A percentile compares a stretch with the other conserved stretches of the same genome.
phyloP scores from a whole-genome alignment of 352 stramenopile genomes.

The Plasmopara halstedii region DNA sequence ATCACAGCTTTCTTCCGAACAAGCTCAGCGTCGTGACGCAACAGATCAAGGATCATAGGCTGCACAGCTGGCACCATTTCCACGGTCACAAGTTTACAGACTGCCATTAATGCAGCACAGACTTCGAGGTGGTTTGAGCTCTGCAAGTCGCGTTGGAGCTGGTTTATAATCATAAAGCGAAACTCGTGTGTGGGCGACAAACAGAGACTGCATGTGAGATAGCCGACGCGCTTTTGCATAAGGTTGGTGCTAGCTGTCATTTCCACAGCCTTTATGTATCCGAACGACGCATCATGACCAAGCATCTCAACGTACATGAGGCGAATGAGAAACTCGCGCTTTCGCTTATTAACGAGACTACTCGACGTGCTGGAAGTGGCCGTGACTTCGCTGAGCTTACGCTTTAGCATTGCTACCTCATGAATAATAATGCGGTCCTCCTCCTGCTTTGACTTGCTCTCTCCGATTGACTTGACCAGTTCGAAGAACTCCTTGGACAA shows the following conservation, averaged over 20 bases:
- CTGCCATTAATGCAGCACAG: constrained; percentile 92
- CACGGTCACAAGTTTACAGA: constrained; percentile 94
- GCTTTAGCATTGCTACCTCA: constrained; percentile 94
- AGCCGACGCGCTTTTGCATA: constrained; percentile 98
- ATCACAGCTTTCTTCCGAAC: constrained; percentile 99
- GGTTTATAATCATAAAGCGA: constrained; percentile 99
- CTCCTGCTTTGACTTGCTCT: constrained; percentile 99
- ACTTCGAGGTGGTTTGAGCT: constrained; percentile 91
- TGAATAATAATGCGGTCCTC: constrained; percentile 98
- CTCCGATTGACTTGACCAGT: constrained; percentile 99
- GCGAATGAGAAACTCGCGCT: constrained; percentile 98
- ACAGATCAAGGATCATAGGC: constrained; percentile 92
- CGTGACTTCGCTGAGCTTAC: constrained; percentile 89
- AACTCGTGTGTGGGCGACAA: constrained; percentile 98
- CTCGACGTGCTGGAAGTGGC: constrained; percentile 63
- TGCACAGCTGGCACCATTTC: constrained; percentile 98
- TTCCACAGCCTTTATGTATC: constrained; percentile 98
- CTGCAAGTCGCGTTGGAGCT: constrained; percentile 94
- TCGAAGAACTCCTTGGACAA: constrained; percentile 99
- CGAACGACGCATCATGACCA: constrained; percentile 99
- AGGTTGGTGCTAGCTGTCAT: constrained; percentile 96
- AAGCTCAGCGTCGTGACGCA: constrained; percentile 94
- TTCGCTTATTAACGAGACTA: constrained; percentile 90
- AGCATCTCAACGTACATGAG: constrained; percentile 99
- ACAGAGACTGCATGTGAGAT: constrained; percentile 92